Evolutionary conservation across 2,329 filamentous ascomycete genomes (phyloP), one percentile per base, ranked within the genome.

Genomic region (Exutisphaerella laricina): DNA sequence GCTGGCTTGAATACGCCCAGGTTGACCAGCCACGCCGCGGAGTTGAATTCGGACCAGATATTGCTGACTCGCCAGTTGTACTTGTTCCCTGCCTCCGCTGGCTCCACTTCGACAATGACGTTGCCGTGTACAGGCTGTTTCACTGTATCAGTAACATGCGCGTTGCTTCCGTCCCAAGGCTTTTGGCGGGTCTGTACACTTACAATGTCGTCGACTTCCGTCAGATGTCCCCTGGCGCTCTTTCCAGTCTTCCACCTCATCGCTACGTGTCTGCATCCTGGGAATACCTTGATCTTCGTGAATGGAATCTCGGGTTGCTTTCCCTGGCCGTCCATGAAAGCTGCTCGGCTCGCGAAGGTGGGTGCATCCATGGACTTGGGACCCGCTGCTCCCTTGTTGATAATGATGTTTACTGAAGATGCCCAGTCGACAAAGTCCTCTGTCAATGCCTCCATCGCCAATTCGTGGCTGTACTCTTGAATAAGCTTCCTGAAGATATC

Each of bases 41-140:
- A 55, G 48, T 62, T 61, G 53, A 62, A 60, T 45, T 61, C 58
- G 3, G 57, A 59, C 49, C 58, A 59, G 30, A 61, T 49, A 9
- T 44, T 34, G 13, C 43, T 50, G 13, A 56, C 50, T 21, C 52
- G 45, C 49, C 49, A 56, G 34, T 54, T 54, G 36, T 36, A 49
- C 25, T 30, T 30, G 39, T 53, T 53, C 17, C 44, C 44, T 1
- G 31, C 26, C 28, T 45, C 43, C 9, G 47, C 35, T 10, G 47
- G 47, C 14, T 41, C 46, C 9, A 41, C 39, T 42, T 54, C 49
- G 9, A 51, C 43, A 31, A 50, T 49, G 17, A 50, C 48, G 45
- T 52, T 51, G 20, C 55, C 45, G 14, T 53, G 51, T 13, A 53
- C 49, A 14, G 49, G 50, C 35, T 53, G 39, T 23, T 28, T 18